Conservation (phyloP, 1,139 yeast genomes). For the Kazachstania sp. region DNA sequence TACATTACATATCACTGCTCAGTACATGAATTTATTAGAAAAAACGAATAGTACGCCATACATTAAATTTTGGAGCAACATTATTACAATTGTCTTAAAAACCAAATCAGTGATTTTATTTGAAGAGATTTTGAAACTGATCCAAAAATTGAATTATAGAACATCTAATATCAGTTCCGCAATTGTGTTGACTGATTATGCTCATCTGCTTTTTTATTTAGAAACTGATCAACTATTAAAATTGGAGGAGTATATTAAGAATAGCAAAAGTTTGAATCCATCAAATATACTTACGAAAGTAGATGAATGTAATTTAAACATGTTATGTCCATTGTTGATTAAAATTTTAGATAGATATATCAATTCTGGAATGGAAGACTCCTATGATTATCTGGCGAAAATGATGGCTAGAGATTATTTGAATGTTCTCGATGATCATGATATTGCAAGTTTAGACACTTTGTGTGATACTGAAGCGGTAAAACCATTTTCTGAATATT, state of each 20-base stretch:
- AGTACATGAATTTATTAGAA: slow-evolving; percentile 7
- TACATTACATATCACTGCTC: slow-evolving; percentile 11
- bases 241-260: slow-evolving; percentile 5
- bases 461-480: slow-evolving; percentile 13
- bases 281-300: background rate
- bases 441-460: slow-evolving; percentile 7
- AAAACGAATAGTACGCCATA: background rate
- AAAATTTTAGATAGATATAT: slow-evolving; percentile 9
- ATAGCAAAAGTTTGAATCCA: background rate
- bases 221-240: slow-evolving; percentile 15
- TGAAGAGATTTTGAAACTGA: background rate
- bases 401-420: slow-evolving; percentile 7
- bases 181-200: slow-evolving; percentile 5
- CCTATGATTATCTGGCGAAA: slow-evolving; percentile 5
- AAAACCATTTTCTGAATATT: background rate
- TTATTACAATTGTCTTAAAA: slow-evolving; percentile 11
- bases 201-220: slow-evolving; percentile 14
- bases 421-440: slow-evolving; percentile 10
- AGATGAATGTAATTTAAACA: slow-evolving; percentile 1
- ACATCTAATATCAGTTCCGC: too few relatives aligned
- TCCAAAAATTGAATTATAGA: background rate
- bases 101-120: slow-evolving; percentile 10
- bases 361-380: slow-evolving; percentile 9
- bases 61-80: slow-evolving; percentile 13
- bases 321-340: slow-evolving; percentile 10